A percentile compares a stretch with the other conserved stretches of the same genome.
Conservation (phyloP, 805 yeast genomes). For the Metschnikowia peoriensis region DNA sequence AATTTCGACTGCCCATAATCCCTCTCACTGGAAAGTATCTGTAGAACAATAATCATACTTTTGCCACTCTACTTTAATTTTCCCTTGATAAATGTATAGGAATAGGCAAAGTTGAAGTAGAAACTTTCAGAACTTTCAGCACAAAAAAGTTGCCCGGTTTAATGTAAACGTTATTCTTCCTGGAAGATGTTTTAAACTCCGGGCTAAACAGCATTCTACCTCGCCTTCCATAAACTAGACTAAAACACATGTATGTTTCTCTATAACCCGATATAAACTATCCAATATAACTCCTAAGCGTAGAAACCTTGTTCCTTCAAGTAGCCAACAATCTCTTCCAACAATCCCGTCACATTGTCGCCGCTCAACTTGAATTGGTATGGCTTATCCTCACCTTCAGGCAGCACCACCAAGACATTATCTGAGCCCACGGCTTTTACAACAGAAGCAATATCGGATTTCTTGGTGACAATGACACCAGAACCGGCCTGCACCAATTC, state of each 20-base stretch:
- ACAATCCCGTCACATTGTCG: constrained; percentile 37
- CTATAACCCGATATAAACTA: not conserved
- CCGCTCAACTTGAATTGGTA: constrained; percentile 12
- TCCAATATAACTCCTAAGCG: constrained; percentile 9
- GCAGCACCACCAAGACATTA: constrained; percentile 50
- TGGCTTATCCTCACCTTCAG: constrained; percentile 17
- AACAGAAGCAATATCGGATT: constrained; percentile 37
- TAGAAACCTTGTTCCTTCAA: constrained; percentile 85
- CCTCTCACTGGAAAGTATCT: too few species aligned
- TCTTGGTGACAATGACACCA: constrained; percentile 66
- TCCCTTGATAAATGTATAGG: too few species aligned
- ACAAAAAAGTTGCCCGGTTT: too few species aligned
- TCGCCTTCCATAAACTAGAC: too few species aligned
- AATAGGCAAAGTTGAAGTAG: too few species aligned
- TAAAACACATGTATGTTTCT: not conserved
- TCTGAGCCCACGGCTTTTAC: constrained; percentile 45
- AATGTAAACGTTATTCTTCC: too few species aligned
- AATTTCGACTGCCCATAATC: too few species aligned
- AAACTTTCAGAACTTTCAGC: too few species aligned
- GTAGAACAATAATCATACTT: too few species aligned
- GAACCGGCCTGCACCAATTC: constrained; percentile 88
- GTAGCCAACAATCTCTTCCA: constrained; percentile 67
- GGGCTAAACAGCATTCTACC: too few species aligned
- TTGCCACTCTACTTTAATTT: too few species aligned
- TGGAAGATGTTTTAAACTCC: too few species aligned